phyloP scores from a whole-genome alignment of 2,329 filamentous ascomycete genomes.

The Botrytis hyacinthi region DNA sequence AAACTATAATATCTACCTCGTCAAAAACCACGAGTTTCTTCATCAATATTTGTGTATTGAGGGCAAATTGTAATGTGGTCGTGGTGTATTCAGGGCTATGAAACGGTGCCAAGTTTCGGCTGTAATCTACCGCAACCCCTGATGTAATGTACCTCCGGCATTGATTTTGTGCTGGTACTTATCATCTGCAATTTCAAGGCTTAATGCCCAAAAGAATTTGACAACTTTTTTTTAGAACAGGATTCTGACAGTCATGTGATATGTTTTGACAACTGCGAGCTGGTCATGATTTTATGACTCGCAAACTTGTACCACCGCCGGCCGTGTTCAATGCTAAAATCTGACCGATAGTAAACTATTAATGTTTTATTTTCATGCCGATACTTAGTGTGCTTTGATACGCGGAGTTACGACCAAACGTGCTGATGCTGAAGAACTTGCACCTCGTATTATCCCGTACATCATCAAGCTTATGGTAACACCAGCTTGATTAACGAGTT shows the following conservation, averaged over 20 bases:
- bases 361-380: not conserved
- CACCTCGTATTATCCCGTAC: slow-evolving; percentile 17
- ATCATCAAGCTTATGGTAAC: slow-evolving; percentile 10
- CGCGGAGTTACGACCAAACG: not conserved
- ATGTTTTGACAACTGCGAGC: not conserved
- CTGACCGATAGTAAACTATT: not conserved
- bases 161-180: not conserved
- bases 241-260: slow-evolving; percentile 1
- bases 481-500: not conserved
- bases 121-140: not conserved
- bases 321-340: not conserved
- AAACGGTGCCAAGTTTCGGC: not conserved
- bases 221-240: not conserved
- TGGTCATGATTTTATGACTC: not conserved
- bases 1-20: not conserved
- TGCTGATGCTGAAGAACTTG: slow-evolving; percentile 9
- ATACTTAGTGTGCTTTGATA: slow-evolving; percentile 5
- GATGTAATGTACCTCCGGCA: not conserved
- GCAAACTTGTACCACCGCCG: not conserved
- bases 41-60: not conserved
- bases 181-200: not conserved
- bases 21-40: not conserved
- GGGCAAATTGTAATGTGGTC: not conserved
- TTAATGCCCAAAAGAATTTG: not conserved
- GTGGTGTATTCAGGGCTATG: not conserved